Percentiles rank a stretch among this genome's conserved stretches.
phyloP scores from a whole-genome alignment of 331 rosid genomes.

The Spiraea crenata region DNA sequence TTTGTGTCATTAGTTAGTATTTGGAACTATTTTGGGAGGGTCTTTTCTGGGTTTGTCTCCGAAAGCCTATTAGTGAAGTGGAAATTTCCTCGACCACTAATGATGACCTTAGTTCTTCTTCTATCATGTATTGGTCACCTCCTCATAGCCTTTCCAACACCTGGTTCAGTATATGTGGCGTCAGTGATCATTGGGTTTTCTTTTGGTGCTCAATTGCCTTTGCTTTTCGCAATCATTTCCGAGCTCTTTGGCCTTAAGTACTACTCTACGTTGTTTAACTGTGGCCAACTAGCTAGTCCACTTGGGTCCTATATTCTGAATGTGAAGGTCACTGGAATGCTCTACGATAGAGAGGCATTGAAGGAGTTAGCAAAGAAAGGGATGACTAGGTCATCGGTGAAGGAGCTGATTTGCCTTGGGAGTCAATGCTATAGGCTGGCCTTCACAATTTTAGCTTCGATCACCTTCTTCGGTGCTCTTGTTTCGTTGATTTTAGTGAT shows the following conservation, averaged over 20 bases:
- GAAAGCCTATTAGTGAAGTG: slow-evolving; percentile 22
- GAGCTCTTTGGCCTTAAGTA: slow-evolving; percentile 30
- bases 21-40: slow-evolving; percentile 38
- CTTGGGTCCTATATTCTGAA: slow-evolving; percentile 27
- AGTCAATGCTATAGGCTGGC: slow-evolving; percentile 22
- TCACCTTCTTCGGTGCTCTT: slow-evolving; percentile 23
- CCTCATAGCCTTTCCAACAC: slow-evolving; percentile 21
- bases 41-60: slow-evolving; percentile 28
- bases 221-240: slow-evolving; percentile 29
- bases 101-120: slow-evolving; percentile 25
- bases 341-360: slow-evolving; percentile 23
- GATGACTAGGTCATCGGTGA: slow-evolving; percentile 22
- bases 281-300: slow-evolving; percentile 27
- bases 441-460: slow-evolving; percentile 14
- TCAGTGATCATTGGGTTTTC: slow-evolving; percentile 28
- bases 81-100: slow-evolving; percentile 25
- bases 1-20: slow-evolving; percentile 32
- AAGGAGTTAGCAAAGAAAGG: slow-evolving; percentile 21
- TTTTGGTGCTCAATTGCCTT: slow-evolving; percentile 30
- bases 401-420: slow-evolving; percentile 31
- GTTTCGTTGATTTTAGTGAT: slow-evolving; percentile 23
- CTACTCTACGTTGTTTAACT: slow-evolving; percentile 27
- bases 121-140: slow-evolving; percentile 27
- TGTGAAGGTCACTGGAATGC: slow-evolving; percentile 25
- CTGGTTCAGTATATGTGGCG: slow-evolving; percentile 18